Base-by-base conservation (phyloP, 1,284 basidiomycete species). In the Apiotrichum gracile region DNA sequence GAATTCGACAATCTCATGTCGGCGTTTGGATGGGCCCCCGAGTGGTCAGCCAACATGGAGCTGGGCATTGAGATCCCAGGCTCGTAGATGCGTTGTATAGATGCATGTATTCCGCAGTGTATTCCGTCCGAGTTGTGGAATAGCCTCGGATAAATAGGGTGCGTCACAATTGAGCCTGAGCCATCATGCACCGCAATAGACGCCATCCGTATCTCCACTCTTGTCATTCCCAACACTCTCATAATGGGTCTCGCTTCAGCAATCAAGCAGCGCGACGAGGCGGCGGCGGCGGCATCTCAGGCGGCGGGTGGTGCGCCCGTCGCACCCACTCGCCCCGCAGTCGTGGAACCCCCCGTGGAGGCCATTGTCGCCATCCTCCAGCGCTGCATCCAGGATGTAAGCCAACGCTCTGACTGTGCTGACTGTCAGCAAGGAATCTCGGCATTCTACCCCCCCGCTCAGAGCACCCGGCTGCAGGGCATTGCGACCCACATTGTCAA, bases 381-480 rank as follows among this genome's bases (percentile, higher is more conserved):
- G 55, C 65, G 71, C 38, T 74, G 72, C 60, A 74, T 77, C 25
- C 62, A 66, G 47, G 76, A 78, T 50, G 72, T 74, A 46, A 62
- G 71, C 61, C 12, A 13, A 1, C 8, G n/a, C 14, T 66, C 51
- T 55, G 38, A 57, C 48, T 6, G 4, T 8, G 10, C 10, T 21
- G 37, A 21, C 37, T 8, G 3, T 4, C 54, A 76, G 66, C 77
- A 78, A 73, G 67, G 69, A 26, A 61, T 78, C 49, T 60, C 64
- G 38, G 68, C 74, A 0, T 78, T 78, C 67, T 78, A 77, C 66
- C 76, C 74, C 54, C 74, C 39, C 16, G 27, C 25, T 24, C 42
- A 75, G 17, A 75, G 67, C 0, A 71, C 74, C 0, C 62, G 62
- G 4, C 65, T 77, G 38, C 70, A 75, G 43, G 67, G 62, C 24